Evolutionary conservation across 148 eudicot species (phyloP), one percentile per base, ranked within the genome.

Genomic region (Drosera capensis): DNA sequence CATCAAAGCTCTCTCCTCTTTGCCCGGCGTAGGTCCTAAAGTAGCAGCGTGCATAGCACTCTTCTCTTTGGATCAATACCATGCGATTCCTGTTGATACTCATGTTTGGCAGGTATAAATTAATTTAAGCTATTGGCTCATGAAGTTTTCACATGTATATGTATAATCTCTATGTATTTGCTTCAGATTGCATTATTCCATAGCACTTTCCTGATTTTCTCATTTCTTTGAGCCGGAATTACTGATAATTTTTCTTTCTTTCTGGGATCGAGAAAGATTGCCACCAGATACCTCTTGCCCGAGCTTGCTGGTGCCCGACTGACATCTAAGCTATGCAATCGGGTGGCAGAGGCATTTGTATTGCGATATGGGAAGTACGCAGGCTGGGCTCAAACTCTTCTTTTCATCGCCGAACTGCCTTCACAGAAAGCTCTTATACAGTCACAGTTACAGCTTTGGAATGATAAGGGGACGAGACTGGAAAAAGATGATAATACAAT

Each of bases 11-110:
- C 76, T 90, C 16, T 71, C 52, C 36, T 75, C 76, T 41, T 58
- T 90, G 49, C 86, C 97, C 37, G 97, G 97, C 48, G 95, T 90
- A 21, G 97, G 97, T 52, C 97, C 97, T 16, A 90, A 90, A 64
- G 97, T 90, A 55, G 97, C 97, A 52, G 86, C 97, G 1, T 84
- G 97, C 62, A 64, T 90, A 46, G 95, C 95, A 59, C 92, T 90
- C 49, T 90, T 90, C 57, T 77, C 95, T 57, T 66, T 90, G 37
- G 97, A 90, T 63, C 97, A 90, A 23, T 95, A 90, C 65, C 97
- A 84, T 28, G 87, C 97, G n/a, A 71, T 90, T 63, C 97, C 95
- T 18, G 93, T 90, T 49, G 97, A 90, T 70, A 80, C 93, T 4
- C 97, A 90, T 51, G 93, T 90, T 46, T 90, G 97, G 97, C 43